Conservation (phyloP, 495 filamentous ascomycete species). For the Aspergillus campestris region DNA sequence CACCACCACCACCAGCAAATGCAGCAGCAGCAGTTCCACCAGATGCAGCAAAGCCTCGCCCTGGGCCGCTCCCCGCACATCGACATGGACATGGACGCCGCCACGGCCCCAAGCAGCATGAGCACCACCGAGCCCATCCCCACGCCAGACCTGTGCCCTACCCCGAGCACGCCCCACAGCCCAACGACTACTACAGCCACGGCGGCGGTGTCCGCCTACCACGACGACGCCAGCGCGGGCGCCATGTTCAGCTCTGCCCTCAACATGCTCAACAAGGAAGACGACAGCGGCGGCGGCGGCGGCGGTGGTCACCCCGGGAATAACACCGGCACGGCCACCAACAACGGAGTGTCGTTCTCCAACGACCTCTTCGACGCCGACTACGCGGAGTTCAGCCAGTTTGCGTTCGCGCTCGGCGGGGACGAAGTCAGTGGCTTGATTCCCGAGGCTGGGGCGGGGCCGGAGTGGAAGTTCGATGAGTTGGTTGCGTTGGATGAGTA, state of each 20-base stretch:
- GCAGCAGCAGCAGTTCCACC: too few relatives aligned
- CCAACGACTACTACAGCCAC: conserved; percentile 10
- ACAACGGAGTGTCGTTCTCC: conserved; percentile 5
- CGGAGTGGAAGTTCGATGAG: conserved; percentile 26
- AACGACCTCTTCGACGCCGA: conserved; percentile 25
- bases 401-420: conserved; percentile 24
- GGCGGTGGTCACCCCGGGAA: too few relatives aligned
- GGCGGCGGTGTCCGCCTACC: conserved; percentile 1
- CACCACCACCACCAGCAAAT: not conserved
- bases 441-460: conserved; percentile 20
- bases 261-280: too few relatives aligned
- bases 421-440: conserved; percentile 9
- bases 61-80: not conserved
- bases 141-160: conserved; percentile 30
- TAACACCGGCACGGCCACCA: too few relatives aligned
- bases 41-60: too few relatives aligned
- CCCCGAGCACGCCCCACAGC: conserved; percentile 29
- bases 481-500: conserved; percentile 28
- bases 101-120: conserved; percentile 17
- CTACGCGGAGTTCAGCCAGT: conserved; percentile 32
- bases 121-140: conserved; percentile 24
- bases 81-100: conserved; percentile 4
- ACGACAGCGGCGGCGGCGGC: too few relatives aligned
- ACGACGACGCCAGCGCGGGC: not conserved
- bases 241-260: not conserved